Evolutionary conservation across 2,329 filamentous ascomycete genomes (phyloP).

Genomic region (Penicillium freii): DNA sequence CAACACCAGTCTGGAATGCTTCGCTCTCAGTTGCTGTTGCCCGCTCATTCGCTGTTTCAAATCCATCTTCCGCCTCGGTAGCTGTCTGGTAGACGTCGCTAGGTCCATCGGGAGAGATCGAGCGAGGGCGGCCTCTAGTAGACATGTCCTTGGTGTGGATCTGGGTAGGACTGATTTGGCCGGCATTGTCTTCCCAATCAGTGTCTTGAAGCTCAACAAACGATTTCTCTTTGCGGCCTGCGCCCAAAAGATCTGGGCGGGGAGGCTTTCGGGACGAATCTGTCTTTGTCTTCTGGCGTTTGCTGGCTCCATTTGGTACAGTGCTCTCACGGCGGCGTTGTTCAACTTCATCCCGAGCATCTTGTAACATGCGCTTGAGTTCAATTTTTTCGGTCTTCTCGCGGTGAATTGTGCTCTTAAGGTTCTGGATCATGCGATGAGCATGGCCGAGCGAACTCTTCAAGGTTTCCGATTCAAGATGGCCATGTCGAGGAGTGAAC

Average conservation of each 20-base stretch:
- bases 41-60: slow-evolving; percentile 75
- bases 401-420: slow-evolving; percentile 90
- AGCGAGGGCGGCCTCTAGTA: slow-evolving; percentile 26
- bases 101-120: slow-evolving; percentile 45
- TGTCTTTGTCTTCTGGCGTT: slow-evolving; percentile 61
- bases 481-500: slow-evolving; percentile 82
- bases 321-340: slow-evolving; percentile 57
- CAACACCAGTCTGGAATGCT: slow-evolving; percentile 89
- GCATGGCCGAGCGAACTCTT: slow-evolving; percentile 93
- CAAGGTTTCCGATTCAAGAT: slow-evolving; percentile 92
- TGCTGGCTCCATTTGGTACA: slow-evolving; percentile 43
- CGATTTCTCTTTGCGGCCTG: slow-evolving; percentile 68
- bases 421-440: slow-evolving; percentile 92
- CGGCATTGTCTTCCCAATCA: slow-evolving; percentile 84
- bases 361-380: slow-evolving; percentile 89
- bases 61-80: slow-evolving; percentile 68
- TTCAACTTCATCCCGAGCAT: slow-evolving; percentile 88
- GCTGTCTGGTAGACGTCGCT: slow-evolving; percentile 77
- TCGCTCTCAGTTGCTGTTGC: slow-evolving; percentile 78
- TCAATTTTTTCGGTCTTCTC: slow-evolving; percentile 99
- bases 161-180: slow-evolving; percentile 57
- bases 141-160: slow-evolving; percentile 34
- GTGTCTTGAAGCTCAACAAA: slow-evolving; percentile 78
- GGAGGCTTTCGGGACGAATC: slow-evolving; percentile 75
- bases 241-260: slow-evolving; percentile 71